phyloP scores from a whole-genome alignment of 805 yeast species.

The Candida tallmaniae region DNA sequence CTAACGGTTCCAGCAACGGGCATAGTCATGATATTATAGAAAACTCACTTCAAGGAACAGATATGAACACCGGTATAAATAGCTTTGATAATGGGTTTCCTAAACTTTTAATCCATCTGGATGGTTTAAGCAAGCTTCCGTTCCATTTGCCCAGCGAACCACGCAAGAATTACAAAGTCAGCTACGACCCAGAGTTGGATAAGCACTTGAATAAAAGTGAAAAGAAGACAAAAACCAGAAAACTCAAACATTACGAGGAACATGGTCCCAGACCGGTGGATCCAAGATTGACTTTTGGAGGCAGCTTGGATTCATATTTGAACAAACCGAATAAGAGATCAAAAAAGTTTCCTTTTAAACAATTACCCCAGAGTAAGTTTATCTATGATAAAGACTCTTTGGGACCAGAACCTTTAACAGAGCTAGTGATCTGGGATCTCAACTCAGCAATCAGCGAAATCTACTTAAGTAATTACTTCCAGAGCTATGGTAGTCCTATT shows the following conservation, averaged over 20 bases:
- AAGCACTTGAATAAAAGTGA: constrained; percentile 28
- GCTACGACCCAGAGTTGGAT: constrained; percentile 47
- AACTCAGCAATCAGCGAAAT: constrained; percentile 49
- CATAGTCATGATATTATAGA: no score
- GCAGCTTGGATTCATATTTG: constrained; percentile 22
- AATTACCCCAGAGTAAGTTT: constrained; percentile 40
- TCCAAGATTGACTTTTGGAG: constrained; percentile 32
- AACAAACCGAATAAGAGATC: constrained; percentile 35
- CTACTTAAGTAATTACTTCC: constrained; percentile 47
- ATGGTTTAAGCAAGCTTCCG: constrained; percentile 11
- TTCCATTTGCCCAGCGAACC: constrained; percentile 8
- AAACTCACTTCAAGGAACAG: constrained; percentile 45
- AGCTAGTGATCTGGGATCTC: constrained; percentile 65
- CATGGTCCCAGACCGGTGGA: constrained; percentile 22
- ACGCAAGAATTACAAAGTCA: constrained; percentile 36
- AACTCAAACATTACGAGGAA: constrained; percentile 33
- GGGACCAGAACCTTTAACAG: constrained; percentile 70
- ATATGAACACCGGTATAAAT: constrained; percentile 29
- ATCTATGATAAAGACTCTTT: constrained; percentile 65
- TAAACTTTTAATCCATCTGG: constrained; percentile 26
- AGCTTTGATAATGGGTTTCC: constrained; percentile 24
- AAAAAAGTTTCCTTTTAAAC: constrained; percentile 39
- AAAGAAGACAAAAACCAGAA: constrained; percentile 28
- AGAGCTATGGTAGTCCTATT: constrained; percentile 56
- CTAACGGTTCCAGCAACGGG: no score